Conservation (phyloP, 768 basidiomycete genomes). For the Naematelia encephala region DNA sequence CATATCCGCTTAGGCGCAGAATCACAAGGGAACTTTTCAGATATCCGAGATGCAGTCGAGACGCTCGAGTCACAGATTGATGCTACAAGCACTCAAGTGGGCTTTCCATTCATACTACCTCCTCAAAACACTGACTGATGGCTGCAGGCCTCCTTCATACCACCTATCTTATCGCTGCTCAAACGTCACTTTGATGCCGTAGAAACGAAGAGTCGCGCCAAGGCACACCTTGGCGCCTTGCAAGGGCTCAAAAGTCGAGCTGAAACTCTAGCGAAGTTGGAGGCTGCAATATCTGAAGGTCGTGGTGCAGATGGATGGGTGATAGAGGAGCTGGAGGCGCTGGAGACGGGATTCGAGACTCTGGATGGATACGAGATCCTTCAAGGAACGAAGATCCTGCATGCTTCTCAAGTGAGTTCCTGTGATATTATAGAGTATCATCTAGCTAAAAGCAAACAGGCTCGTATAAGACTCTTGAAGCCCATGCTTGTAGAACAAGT, state of each 20-base stretch:
- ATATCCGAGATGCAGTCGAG: slow-evolving; percentile 62
- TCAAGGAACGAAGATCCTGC: slow-evolving; percentile 19
- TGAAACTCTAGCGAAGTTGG: slow-evolving; percentile 25
- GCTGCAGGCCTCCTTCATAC: slow-evolving; percentile 38
- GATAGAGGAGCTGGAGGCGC: slow-evolving; percentile 16
- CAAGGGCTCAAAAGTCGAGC: slow-evolving; percentile 13
- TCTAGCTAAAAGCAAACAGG: slow-evolving; percentile 9
- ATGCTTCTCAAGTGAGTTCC: slow-evolving; percentile 19
- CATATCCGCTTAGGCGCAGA: slow-evolving; percentile 68
- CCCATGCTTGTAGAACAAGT: slow-evolving; percentile 34
- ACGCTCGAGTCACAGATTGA: slow-evolving; percentile 58
- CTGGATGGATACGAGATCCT: slow-evolving; percentile 16
- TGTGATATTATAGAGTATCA: background rate
- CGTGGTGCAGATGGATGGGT: slow-evolving; percentile 38
- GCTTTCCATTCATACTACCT: slow-evolving; percentile 5
- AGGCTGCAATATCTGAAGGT: slow-evolving; percentile 33
- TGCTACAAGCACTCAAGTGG: slow-evolving; percentile 18
- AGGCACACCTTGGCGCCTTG: slow-evolving; percentile 21
- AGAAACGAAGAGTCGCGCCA: slow-evolving; percentile 13
- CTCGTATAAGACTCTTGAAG: slow-evolving; percentile 13
- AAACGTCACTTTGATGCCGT: slow-evolving; percentile 26
- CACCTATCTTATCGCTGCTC: slow-evolving; percentile 24
- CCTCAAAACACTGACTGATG: background rate
- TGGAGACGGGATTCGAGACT: slow-evolving; percentile 8
- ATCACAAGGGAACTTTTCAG: slow-evolving; percentile 63